Evolutionary conservation across 2,329 filamentous ascomycete genomes (phyloP).

Genomic region (Xylariomycetidae sp.): DNA sequence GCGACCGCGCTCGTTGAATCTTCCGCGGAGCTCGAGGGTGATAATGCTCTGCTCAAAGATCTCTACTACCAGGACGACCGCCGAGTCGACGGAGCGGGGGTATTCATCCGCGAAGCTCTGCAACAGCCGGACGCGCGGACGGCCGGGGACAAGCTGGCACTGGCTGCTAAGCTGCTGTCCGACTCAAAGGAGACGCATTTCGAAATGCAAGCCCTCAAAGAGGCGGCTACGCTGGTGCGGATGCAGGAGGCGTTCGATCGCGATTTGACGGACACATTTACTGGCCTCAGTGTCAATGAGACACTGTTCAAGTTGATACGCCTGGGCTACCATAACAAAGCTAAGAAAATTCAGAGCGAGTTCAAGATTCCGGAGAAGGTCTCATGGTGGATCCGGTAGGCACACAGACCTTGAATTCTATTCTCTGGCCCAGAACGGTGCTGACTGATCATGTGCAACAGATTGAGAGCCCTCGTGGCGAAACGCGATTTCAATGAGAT

Average conservation of each 20-base stretch:
- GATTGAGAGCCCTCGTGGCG: constrained; percentile 81
- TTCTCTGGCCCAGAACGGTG: no score
- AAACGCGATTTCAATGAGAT: constrained; percentile 90
- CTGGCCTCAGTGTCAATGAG: constrained; percentile 82
- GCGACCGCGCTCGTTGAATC: constrained; percentile 89
- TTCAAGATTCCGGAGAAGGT: constrained; percentile 92
- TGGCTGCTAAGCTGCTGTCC: constrained; percentile 75
- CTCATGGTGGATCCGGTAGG: constrained; percentile 74
- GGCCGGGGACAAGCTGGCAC: constrained; percentile 79
- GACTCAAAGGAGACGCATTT: constrained; percentile 77
- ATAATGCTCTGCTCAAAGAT: constrained; percentile 85
- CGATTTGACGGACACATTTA: constrained; percentile 72
- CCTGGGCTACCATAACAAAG: constrained; percentile 76
- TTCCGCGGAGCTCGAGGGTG: constrained; percentile 62
- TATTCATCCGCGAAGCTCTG: constrained; percentile 82
- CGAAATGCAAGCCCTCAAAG: constrained; percentile 71
- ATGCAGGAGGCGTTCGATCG: constrained; percentile 83
- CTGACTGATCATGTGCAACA: constrained; percentile 33
- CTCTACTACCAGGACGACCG: constrained; percentile 97
- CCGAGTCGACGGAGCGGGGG: constrained; percentile 78
- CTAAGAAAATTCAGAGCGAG: constrained; percentile 82
- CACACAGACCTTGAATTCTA: not conserved
- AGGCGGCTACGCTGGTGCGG: constrained; percentile 74
- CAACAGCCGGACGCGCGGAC: constrained; percentile 64
- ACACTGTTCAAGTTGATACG: constrained; percentile 86